Evolutionary conservation across 2,329 filamentous ascomycete genomes (phyloP).

Genomic region (Hymenoscyphus fraxineus): DNA sequence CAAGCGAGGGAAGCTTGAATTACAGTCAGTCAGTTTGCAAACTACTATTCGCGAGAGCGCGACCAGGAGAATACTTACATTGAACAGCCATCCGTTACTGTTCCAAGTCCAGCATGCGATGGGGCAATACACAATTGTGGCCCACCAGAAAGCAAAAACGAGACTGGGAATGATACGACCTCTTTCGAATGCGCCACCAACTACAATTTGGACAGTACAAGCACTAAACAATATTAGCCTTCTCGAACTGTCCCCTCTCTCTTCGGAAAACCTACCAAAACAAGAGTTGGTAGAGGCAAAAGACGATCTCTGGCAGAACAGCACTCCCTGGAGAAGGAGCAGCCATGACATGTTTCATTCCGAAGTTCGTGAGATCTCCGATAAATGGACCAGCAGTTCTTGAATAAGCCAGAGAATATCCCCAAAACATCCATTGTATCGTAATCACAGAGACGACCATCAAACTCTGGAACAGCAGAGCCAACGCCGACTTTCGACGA

Average conservation of each 20-base stretch:
- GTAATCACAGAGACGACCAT: constrained; percentile 52
- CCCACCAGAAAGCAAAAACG: constrained; percentile 61
- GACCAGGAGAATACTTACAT: background rate
- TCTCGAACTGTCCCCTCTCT: background rate
- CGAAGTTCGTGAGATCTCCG: constrained; percentile 58
- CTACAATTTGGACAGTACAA: constrained; percentile 59
- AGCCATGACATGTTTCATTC: constrained; percentile 55
- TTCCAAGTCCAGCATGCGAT: constrained; percentile 68
- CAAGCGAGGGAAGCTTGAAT: constrained; percentile 42
- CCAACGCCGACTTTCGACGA: constrained; percentile 57
- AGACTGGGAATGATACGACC: constrained; percentile 62
- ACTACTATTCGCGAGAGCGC: background rate
- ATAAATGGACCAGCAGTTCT: constrained; percentile 59
- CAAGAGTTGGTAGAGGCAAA: constrained; percentile 62
- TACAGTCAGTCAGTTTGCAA: background rate
- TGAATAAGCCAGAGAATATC: constrained; percentile 60
- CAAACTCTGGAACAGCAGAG: constrained; percentile 59
- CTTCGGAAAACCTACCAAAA: constrained; percentile 42
- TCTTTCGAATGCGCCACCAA: constrained; percentile 56
- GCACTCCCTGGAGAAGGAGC: constrained; percentile 56
- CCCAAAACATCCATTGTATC: constrained; percentile 62
- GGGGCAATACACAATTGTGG: constrained; percentile 61
- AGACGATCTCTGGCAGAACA: constrained; percentile 60
- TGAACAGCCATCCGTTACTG: constrained; percentile 60
- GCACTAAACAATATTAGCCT: constrained; percentile 30